Base-by-base conservation (phyloP, 1,139 yeast genomes). In the Candida dubliniensis region DNA sequence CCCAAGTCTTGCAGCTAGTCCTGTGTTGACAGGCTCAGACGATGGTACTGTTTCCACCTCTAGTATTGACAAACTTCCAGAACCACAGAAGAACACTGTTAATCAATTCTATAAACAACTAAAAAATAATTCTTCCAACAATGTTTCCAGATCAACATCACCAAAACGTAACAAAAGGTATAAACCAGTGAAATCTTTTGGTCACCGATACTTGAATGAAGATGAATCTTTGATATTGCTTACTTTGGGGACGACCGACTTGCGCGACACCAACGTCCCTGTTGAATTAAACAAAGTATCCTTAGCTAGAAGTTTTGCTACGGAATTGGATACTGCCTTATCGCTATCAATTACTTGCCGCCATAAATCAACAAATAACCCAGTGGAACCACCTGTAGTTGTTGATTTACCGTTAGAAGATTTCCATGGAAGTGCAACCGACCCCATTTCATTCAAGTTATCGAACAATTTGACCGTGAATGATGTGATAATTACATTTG, bases 301-400 rank as follows among this genome's bases (percentile, higher is more conserved):
- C 7, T 71, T 85, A 46, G 77, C 91, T 0, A 84, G 84, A 54
- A 83, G 87, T 1, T 87, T 85, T 48, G 77, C 85, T 18, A 87
- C 96, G 0, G 95, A 87, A 60, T 71, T 90, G 37, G 97, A 91
- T 55, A 88, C 96, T 2, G 96, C 96, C 0, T 74, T 93, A 40
- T 85, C 96, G 0, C 69, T 91, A 44, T 81, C 84, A 10, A 77
- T 91, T 11, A 79, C 85, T 11, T 79, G 87, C 45, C 71, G 76
- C 45, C 67, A 69, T 49, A 63, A 59, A 43, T 41, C 61, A 25
- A 75, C 75, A 4, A 72, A 76, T 35, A 65, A 69, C 33, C 66
- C 70, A 18, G 69, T 77, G 14, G 86, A 82, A 46, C 83, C 86
- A n/a, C 82, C 93, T 1, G 76, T 77, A 1, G 74, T 84, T 5